These are phyloP conservation scores for Pythium vanterpoolii DNA, from an alignment of 352 stramenopile species.

Conservation along the genomic window DNA sequence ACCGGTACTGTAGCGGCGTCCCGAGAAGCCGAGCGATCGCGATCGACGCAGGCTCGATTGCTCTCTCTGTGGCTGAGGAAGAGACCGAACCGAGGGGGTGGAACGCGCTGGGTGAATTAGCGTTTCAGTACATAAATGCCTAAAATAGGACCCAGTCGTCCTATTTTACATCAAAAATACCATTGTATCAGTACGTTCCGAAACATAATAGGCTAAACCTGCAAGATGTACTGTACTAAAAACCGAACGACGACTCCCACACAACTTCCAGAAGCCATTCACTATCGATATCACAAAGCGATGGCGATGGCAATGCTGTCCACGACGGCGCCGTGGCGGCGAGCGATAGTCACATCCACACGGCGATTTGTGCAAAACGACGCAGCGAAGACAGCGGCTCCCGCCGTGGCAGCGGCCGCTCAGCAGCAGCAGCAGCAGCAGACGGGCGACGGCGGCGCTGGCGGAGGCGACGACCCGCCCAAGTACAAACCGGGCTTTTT, in stretches of 20 bases:
- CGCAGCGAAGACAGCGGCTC: background rate
- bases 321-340: background rate
- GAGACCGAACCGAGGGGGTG: background rate
- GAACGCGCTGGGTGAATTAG: background rate
- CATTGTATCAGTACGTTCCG: background rate
- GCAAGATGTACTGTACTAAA: background rate
- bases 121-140: background rate
- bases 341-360: background rate
- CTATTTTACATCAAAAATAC: background rate
- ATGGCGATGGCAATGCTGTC: background rate
- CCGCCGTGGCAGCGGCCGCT: background rate
- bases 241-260: background rate
- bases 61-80: background rate
- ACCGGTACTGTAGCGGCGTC: too few species aligned
- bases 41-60: background rate
- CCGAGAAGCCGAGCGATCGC: background rate
- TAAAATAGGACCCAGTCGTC: background rate
- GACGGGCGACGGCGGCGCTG: background rate
- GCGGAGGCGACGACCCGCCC: constrained; percentile 36
- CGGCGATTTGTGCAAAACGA: constrained; percentile 11
- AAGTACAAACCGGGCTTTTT: constrained; percentile 86
- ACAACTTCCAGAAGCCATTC: background rate
- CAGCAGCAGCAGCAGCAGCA: background rate
- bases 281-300: background rate
- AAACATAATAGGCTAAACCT: background rate